phyloP scores from a whole-genome alignment of 2,329 filamentous ascomycete genomes.

The Leptodontidium sp. region DNA sequence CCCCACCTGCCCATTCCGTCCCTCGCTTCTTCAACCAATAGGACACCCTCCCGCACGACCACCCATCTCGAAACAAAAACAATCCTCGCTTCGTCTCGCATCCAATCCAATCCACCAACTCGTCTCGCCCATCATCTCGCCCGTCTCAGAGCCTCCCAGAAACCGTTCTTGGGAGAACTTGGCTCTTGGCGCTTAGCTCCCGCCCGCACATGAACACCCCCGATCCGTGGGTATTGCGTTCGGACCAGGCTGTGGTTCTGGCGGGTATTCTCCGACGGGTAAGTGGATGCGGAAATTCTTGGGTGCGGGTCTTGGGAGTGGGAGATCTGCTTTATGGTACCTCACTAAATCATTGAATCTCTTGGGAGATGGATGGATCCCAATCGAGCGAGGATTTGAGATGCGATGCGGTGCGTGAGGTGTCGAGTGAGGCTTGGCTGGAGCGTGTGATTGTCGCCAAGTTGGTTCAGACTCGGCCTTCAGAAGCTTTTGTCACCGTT shows the following conservation, averaged over 20 bases:
- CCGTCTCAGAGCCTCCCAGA: background rate
- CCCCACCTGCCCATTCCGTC: background rate
- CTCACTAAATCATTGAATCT: too few relatives aligned
- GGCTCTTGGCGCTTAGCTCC: slow-evolving; percentile 8
- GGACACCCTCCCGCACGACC: background rate
- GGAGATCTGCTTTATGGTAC: too few relatives aligned
- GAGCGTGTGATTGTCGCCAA: slow-evolving; percentile 14
- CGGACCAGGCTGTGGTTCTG: background rate
- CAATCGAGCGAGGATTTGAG: too few relatives aligned
- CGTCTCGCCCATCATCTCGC: background rate
- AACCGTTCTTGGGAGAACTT: background rate
- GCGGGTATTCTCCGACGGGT: slow-evolving; percentile 11
- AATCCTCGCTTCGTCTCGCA: background rate
- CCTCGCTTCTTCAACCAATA: slow-evolving; percentile 8
- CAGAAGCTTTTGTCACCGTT: too few relatives aligned
- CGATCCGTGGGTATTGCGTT: background rate
- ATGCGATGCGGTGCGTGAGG: background rate
- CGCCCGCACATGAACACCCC: background rate
- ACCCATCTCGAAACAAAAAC: slow-evolving; percentile 11
- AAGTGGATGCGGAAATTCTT: background rate
- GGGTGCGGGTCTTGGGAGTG: background rate
- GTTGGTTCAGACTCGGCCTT: background rate
- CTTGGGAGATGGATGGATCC: too few relatives aligned
- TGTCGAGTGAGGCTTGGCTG: slow-evolving; percentile 5
- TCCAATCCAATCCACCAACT: background rate